Evolutionary conservation across 2,329 filamentous ascomycete species (phyloP), one percentile per base, ranked within the genome.

Genomic region (Thyridium curvatum): DNA sequence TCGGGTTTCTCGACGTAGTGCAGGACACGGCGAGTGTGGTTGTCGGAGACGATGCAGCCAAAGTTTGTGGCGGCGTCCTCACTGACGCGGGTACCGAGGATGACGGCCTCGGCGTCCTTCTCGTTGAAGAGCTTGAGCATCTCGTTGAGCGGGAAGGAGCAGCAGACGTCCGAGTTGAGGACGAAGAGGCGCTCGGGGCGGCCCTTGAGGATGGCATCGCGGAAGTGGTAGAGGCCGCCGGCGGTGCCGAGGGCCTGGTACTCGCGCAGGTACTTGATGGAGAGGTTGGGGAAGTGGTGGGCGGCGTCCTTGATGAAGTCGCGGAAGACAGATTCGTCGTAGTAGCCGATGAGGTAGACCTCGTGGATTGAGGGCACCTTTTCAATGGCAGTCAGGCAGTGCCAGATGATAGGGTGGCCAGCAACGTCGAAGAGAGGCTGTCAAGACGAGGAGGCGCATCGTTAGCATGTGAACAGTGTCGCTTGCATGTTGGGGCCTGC

Each of bases 1-100:
- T 98, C 91, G 49, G 93, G 93, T 73, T 97, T 97, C 77, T 97
- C 93, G 61, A 98, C 93, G 68, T 98, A 97, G 71, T 98, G 93
- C 44, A 97, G 82, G 34, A 98, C 93, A 50, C 91, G 88, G 61
- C 91, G 90, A 48, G 86, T 94, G 68, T 96, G 88, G 32, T 84
- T 71, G 64, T 98, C 93, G 40, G 86, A 93, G 41, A 97, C 93
- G 56, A 97, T 94, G 74, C 93, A 98, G 46, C 93, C 93, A 60
- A 97, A 98, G 73, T 97, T 97, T 54, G 79, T 85, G 26, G 93
- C 91, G 15, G 90, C 86, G 41, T 97, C 91, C 56, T 94, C 87
- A 58, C 81, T 82, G 42, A 97, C 88, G 40, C 89, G 77, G 31
- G 93, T 98, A 39, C 93, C 93, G 47, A 98, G 72, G 60, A 98